Evolutionary conservation across 148 eudicot species (phyloP), one percentile per base, ranked within the genome.

Genomic region (Cornus florida): DNA sequence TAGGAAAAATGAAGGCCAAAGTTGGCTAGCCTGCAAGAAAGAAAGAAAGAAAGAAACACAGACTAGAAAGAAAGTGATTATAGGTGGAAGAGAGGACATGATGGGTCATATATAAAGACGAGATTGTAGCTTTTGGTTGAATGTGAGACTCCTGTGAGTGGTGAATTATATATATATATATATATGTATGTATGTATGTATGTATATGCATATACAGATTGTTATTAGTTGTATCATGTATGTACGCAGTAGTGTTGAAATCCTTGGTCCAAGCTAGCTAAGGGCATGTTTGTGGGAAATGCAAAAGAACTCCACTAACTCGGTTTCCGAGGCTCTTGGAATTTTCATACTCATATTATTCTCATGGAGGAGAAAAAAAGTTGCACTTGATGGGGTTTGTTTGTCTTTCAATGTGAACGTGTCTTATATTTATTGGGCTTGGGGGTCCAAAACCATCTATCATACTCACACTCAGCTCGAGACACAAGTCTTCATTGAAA

Each of bases 211-310:
- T 24, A 57, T 19, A 31, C 66, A 62, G 66, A 68, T 14, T 43
- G 4, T 7, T 43, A 43, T 43, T 43, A 43, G 10, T 35, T 35
- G 38, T 35, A 28, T 28, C 28, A 28, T 28, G 28, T 35, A 35
- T 35, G 5, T 35, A 35, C 1, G 48, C 8, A 22, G 74, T 23
- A 69, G 81, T 56, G 83, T 78, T 80, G 86, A 87, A 84, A 78
- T 73, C 74, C 57, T 84, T 16, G 82, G 89, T 85, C 86, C 50
- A 73, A 83, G 83, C 41, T 69, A 24, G 82, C 70, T 77, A 71
- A 87, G 89, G 89, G 90, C 90, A 90, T 89, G 90, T 90, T 86
- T 89, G 90, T 86, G 89, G 89, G 87, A 73, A 82, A 76, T 17
- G 72, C 11, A 62, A 17, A 62, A 83, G 78, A 82, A 72, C 73